A percentile compares a stretch with the other conserved stretches of the same genome.
Conservation (phyloP, 2,329 filamentous ascomycete species). For the Colletotrichum magnum region DNA sequence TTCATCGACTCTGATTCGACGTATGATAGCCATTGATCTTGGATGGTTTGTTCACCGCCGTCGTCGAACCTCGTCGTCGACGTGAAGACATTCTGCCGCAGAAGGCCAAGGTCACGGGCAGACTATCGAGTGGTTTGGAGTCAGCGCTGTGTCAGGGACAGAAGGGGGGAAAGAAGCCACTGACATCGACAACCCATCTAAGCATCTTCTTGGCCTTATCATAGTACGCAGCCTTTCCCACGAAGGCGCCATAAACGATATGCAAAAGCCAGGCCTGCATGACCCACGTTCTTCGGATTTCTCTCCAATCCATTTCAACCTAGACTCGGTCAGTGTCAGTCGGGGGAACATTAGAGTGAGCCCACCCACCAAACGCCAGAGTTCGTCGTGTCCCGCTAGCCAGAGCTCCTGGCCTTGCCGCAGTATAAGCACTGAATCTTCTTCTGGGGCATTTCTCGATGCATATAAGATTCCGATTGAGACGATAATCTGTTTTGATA, state of each 20-base stretch:
- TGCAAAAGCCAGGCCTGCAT: constrained; percentile 49
- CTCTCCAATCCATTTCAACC: constrained; percentile 44
- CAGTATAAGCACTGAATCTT: constrained; percentile 23
- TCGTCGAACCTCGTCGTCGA: constrained; percentile 65
- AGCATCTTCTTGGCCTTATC: constrained; percentile 47
- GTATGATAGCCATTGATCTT: constrained; percentile 46
- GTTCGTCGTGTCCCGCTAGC: constrained; percentile 39
- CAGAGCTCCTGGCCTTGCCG: constrained; percentile 41
- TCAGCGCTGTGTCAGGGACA: not conserved
- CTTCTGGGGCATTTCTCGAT: constrained; percentile 29
- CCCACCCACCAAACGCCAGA: constrained; percentile 33
- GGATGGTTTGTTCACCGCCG: constrained; percentile 46
- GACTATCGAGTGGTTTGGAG: constrained; percentile 33
- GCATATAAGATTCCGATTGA: constrained; percentile 44
- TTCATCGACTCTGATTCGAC: constrained; percentile 50
- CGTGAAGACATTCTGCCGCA: constrained; percentile 45
- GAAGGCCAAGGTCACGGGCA: constrained; percentile 46
- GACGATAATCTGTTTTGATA: constrained; percentile 38
- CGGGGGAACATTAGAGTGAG: not conserved
- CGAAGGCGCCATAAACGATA: constrained; percentile 49
- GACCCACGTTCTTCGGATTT: constrained; percentile 45
- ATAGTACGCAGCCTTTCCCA: constrained; percentile 45
- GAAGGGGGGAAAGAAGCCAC: constrained; percentile 6
- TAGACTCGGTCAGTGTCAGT: constrained; percentile 25
- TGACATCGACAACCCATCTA: constrained; percentile 47